Evolutionary conservation across 129 eudicot genomes (phyloP).

Genomic region (Flaveria brownii): DNA sequence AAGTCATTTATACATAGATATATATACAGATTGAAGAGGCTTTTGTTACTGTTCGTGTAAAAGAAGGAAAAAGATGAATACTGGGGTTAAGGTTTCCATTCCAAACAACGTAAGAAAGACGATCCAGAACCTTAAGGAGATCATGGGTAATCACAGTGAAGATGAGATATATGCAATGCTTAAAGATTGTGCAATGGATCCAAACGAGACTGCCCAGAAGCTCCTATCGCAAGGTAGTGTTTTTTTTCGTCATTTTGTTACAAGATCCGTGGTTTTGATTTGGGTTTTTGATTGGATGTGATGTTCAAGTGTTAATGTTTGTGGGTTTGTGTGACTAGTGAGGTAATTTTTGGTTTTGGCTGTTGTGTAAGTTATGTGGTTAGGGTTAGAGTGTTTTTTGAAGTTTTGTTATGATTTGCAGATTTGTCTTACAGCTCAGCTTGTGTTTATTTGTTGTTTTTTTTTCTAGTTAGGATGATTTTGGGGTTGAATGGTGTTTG

Average conservation of each 20-base stretch:
- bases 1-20: constrained; percentile 6
- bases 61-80: constrained; percentile 40
- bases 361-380: constrained; percentile 15
- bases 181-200: constrained; percentile 89
- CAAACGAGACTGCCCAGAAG: constrained; percentile 85
- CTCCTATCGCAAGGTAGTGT: constrained; percentile 68
- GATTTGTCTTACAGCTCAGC: background rate
- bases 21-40: constrained; percentile 19
- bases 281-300: background rate
- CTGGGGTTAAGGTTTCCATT: constrained; percentile 66
- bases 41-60: constrained; percentile 27
- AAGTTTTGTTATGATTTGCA: constrained; percentile 12
- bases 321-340: constrained; percentile 24
- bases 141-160: constrained; percentile 73
- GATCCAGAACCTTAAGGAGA: constrained; percentile 92
- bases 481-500: background rate
- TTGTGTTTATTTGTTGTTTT: constrained; percentile 13
- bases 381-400: constrained; percentile 16
- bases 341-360: background rate
- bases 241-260: background rate
- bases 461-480: constrained; percentile 8
- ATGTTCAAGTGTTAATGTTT: background rate
- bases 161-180: constrained; percentile 92
- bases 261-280: constrained; percentile 29
- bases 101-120: constrained; percentile 61